Base-by-base conservation (phyloP, 257 asterid genomes). In the Plantago elongata region DNA sequence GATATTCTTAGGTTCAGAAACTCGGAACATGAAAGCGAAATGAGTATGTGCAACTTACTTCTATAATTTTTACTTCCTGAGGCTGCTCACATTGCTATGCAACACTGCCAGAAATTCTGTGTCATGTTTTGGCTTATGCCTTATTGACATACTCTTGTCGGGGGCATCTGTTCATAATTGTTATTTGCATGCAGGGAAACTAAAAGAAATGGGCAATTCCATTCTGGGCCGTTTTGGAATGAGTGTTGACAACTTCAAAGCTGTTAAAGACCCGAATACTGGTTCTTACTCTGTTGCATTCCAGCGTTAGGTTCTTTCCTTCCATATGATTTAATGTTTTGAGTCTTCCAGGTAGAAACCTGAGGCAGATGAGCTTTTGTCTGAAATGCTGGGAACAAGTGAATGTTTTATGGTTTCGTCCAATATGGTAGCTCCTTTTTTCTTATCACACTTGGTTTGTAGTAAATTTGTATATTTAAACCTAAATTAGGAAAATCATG, bases 241-340 rank as follows among this genome's bases (percentile, higher is more conserved):
- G 98, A 88, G 94, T n/a, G 72, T 78, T 0, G 96, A 90, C 87
- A 90, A 90, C 68, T 88, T 88, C 60, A 90, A 90, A 77, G 86
- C 98, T 27, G 96, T 90, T 22, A 75, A 90, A 72, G 98, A 90
- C 73, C 96, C 98, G 22, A 90, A 82, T 43, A 83, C 94, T 11
- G 98, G 98, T 56, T 90, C 96, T 60, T 90, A 88, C 72, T 90
- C 98, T 7, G 11, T 90, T 59, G 70, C 83, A 14, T 85, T 88
- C 59, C 95, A 88, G 75, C 81, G 79, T 18, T 88, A 81, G 76
- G 62, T 63, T 49, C 47, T 58, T 72, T 62, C 52, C 52, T 37
- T n/a, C 27, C 62, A 15, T 62, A 43, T 10, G 7, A 13, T 45
- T 34, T 57, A n/a, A 51, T 64, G 43, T 61, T 54, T 61, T 0